phyloP scores from a whole-genome alignment of 805 yeast species.

The Kregervanrija fluxuum region DNA sequence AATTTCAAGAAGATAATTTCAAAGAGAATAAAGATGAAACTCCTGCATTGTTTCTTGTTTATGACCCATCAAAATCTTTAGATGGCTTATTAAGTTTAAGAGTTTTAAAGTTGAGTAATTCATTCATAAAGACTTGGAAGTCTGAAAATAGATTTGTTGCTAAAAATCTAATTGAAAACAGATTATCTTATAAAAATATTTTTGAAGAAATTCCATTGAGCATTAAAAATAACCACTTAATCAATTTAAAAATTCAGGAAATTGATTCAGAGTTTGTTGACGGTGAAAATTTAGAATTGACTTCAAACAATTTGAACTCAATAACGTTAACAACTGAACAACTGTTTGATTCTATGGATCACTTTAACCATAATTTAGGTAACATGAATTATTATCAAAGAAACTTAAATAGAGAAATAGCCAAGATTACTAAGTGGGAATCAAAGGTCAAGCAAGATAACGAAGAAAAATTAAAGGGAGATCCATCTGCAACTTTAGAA shows the following conservation, averaged over 20 bases:
- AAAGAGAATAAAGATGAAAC: slow-evolving; percentile 22
- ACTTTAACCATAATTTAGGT: slow-evolving; percentile 69
- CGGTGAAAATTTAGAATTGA: slow-evolving; percentile 28
- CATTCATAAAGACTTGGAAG: slow-evolving; percentile 43
- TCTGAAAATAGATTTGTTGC: slow-evolving; percentile 58
- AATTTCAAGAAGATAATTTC: slow-evolving; percentile 38
- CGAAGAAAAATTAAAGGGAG: slow-evolving; percentile 47
- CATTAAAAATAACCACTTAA: slow-evolving; percentile 62
- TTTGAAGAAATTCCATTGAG: slow-evolving; percentile 65
- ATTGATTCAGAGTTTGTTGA: slow-evolving; percentile 9
- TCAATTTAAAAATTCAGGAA: slow-evolving; percentile 29
- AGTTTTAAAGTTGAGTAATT: slow-evolving; percentile 60
- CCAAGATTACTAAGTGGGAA: slow-evolving; percentile 70
- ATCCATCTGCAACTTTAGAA: slow-evolving; percentile 42
- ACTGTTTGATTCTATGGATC: slow-evolving; percentile 62
- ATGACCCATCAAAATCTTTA: slow-evolving; percentile 63
- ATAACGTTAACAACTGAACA: slow-evolving; percentile 46
- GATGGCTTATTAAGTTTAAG: slow-evolving; percentile 57
- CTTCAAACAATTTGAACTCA: slow-evolving; percentile 35
- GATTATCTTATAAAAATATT: slow-evolving; percentile 56
- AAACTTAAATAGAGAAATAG: slow-evolving; percentile 59
- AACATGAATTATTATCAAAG: slow-evolving; percentile 80
- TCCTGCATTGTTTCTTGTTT: slow-evolving; percentile 47
- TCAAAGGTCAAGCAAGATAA: slow-evolving; percentile 62
- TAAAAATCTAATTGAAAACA: slow-evolving; percentile 51